Evolutionary conservation across 2,329 filamentous ascomycete genomes (phyloP).

Genomic region (Hyphodiscus sp.): DNA sequence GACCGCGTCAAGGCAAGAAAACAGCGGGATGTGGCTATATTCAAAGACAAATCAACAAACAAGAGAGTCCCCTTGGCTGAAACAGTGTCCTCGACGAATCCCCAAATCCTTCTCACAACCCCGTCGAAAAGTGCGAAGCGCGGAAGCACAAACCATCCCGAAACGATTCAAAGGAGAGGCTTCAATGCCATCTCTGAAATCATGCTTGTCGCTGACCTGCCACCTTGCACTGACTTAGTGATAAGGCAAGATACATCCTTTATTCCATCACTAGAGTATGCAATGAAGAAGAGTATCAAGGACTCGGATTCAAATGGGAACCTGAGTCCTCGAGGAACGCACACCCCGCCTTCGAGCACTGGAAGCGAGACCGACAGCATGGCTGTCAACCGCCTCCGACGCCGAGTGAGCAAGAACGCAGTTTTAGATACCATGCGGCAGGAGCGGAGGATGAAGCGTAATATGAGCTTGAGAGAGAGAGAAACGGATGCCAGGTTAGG

Average conservation of each 20-base stretch:
- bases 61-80: not conserved
- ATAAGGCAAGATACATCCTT: not conserved
- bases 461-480: conserved; percentile 11
- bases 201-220: conserved; percentile 13
- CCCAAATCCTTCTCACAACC: not conserved
- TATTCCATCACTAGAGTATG: not conserved
- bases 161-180: not conserved
- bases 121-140: not conserved
- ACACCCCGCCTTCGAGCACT: not conserved
- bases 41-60: conserved; percentile 1
- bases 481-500: conserved; percentile 19
- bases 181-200: conserved; percentile 5
- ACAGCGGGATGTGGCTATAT: conserved; percentile 19
- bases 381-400: not conserved
- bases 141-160: not conserved
- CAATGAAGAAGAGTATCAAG: not conserved
- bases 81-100: not conserved
- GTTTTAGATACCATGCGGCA: conserved; percentile 4
- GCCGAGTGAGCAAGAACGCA: not conserved
- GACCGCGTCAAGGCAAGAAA: conserved; percentile 22
- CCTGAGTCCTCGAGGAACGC: not conserved
- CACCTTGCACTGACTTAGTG: conserved; percentile 3
- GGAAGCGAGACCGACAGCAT: not conserved
- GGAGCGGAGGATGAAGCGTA: conserved; percentile 14
- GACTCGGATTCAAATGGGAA: not conserved